phyloP scores from a whole-genome alignment of 2,329 filamentous ascomycete genomes.

The Aureobasidium sp. region DNA sequence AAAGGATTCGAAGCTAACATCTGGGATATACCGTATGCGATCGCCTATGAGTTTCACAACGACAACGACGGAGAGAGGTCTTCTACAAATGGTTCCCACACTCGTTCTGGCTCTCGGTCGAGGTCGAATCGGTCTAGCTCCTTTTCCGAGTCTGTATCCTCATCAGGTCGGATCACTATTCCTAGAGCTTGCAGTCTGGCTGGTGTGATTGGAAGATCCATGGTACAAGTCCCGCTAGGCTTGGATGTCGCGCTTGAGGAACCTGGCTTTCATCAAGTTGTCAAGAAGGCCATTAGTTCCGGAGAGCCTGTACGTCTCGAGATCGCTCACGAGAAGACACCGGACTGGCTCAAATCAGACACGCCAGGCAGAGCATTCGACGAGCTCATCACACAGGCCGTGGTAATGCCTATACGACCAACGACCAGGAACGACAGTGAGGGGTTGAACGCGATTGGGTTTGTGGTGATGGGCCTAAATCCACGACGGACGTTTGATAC shows the following conservation, averaged over 20 bases:
- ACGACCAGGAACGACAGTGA: conserved; percentile 21
- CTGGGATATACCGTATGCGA: conserved; percentile 16
- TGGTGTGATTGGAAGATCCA: conserved; percentile 8
- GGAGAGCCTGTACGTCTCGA: conserved; percentile 1
- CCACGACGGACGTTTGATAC: conserved; percentile 29
- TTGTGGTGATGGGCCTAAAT: conserved; percentile 30
- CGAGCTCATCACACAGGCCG: conserved; percentile 24
- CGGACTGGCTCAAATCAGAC: conserved; percentile 3
- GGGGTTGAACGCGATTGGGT: conserved; percentile 26
- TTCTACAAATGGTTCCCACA: background rate
- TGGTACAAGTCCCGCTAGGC: background rate
- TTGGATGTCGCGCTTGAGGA: conserved; percentile 1
- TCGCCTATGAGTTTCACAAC: conserved; percentile 13
- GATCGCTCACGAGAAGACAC: background rate
- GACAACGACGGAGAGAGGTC: conserved; percentile 1
- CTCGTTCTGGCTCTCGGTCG: background rate
- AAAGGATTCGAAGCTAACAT: conserved; percentile 13
- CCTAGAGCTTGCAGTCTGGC: conserved; percentile 10
- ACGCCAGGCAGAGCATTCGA: conserved; percentile 22
- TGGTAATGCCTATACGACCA: conserved; percentile 29
- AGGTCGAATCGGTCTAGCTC: background rate
- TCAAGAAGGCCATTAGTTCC: conserved; percentile 4
- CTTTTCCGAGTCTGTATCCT: background rate
- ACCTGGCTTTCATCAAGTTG: conserved; percentile 1
- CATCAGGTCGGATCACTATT: conserved; percentile 1